A percentile compares a stretch with the other conserved stretches of the same genome.
Conservation (phyloP, 2,329 filamentous ascomycete genomes). For the Trichoderma oligosporum region DNA sequence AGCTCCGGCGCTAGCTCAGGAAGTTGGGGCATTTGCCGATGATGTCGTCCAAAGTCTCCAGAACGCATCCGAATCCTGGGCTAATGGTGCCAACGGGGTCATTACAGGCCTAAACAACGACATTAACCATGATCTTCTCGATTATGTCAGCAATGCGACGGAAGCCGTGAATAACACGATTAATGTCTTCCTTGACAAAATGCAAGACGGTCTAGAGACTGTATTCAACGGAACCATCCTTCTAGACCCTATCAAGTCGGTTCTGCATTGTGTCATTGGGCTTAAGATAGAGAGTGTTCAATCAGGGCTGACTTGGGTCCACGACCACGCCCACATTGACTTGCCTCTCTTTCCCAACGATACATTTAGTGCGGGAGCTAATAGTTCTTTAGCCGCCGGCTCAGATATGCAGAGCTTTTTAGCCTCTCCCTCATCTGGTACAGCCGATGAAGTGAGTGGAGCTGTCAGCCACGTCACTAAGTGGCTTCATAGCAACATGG, state of each 20-base stretch:
- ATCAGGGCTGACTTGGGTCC: constrained; percentile 88
- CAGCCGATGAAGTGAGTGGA: constrained; percentile 76
- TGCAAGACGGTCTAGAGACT: constrained; percentile 66
- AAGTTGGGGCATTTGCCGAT: constrained; percentile 76
- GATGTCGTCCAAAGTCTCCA: constrained; percentile 70
- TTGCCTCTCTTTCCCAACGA: constrained; percentile 76
- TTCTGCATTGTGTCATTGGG: constrained; percentile 82
- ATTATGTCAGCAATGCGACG: constrained; percentile 83
- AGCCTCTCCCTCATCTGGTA: constrained; percentile 66
- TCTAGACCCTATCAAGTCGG: constrained; percentile 70
- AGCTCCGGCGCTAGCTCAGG: constrained; percentile 66
- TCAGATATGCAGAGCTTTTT: constrained; percentile 66
- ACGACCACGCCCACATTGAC: constrained; percentile 76
- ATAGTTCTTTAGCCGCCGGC: constrained; percentile 56
- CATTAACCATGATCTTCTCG: constrained; percentile 80
- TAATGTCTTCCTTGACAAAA: constrained; percentile 74
- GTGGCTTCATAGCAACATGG: constrained; percentile 64
- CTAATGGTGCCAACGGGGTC: constrained; percentile 68
- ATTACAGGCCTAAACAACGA: constrained; percentile 67
- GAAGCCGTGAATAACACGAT: constrained; percentile 79
- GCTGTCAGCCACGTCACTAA: constrained; percentile 68
- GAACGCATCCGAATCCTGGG: constrained; percentile 72
- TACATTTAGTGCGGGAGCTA: constrained; percentile 77
- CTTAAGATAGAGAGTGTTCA: constrained; percentile 83
- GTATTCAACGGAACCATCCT: constrained; percentile 83